Percentiles rank a stretch among this genome's conserved stretches.
These are phyloP conservation scores for Phytopythium aichiense DNA, from an alignment of 352 stramenopile genomes.

Conservation along the genomic window DNA sequence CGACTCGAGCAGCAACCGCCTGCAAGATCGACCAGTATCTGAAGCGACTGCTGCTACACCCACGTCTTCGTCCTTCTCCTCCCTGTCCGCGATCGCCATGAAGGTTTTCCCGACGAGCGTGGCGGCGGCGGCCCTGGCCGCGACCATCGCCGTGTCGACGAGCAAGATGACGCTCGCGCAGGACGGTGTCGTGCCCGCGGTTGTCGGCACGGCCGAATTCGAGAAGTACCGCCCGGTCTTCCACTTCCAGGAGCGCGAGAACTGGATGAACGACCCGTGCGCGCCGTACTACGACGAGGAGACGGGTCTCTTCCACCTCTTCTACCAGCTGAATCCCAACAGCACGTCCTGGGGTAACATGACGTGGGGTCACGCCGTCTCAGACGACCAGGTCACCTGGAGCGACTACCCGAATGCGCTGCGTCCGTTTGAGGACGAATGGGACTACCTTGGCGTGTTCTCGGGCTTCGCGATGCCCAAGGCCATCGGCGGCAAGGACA, in stretches of 20 bases:
- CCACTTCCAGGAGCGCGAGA: conserved; percentile 56
- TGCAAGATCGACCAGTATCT: neutral
- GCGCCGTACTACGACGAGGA: conserved; percentile 62
- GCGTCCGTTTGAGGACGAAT: conserved; percentile 44
- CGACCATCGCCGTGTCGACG: conserved; percentile 4
- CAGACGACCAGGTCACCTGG: conserved; percentile 69
- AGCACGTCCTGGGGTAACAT: conserved; percentile 63
- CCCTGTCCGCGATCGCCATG: conserved; percentile 3
- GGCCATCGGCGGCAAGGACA: conserved; percentile 57
- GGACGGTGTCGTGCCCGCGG: conserved; percentile 20
- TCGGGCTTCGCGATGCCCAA: conserved; percentile 61
- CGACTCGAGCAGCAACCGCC: neutral
- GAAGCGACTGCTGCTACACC: neutral
- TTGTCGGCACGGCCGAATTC: conserved; percentile 34
- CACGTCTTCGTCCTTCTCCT: neutral
- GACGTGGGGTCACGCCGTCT: conserved; percentile 76
- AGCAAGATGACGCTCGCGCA: conserved; percentile 4
- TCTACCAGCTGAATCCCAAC: conserved; percentile 74
- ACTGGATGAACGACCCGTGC: conserved; percentile 86
- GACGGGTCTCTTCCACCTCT: conserved; percentile 70
- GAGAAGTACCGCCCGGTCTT: conserved; percentile 56
- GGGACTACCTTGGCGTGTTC: conserved; percentile 71
- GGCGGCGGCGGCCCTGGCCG: neutral
- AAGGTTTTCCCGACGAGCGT: conserved; percentile 10
- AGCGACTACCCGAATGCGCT: conserved; percentile 60